Percentiles rank a stretch among this genome's conserved stretches.
Evolutionary conservation across 164 flowering plant species (phyloP).

Genomic region (Protea cynaroides): DNA sequence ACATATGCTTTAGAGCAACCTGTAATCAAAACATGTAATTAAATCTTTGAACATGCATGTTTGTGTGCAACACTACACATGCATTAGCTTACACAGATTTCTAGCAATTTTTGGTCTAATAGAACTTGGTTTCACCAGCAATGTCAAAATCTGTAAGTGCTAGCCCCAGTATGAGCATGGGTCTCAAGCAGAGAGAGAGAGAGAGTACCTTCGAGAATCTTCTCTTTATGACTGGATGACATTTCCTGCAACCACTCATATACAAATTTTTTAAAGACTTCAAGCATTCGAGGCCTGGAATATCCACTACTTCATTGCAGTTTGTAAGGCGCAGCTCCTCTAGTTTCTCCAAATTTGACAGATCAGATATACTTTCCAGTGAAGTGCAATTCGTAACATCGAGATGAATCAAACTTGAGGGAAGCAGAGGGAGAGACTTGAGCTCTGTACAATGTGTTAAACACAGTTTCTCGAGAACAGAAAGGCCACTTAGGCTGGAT

Average conservation of each 20-base stretch:
- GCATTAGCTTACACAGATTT: too few relatives aligned
- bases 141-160: too few relatives aligned
- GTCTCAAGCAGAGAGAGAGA: slow-evolving; percentile 4
- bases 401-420: slow-evolving; percentile 27
- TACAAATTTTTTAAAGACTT: slow-evolving; percentile 31
- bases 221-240: slow-evolving; percentile 16
- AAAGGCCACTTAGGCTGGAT: slow-evolving; percentile 29
- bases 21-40: slow-evolving; percentile 5
- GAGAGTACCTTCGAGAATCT: slow-evolving; percentile 22
- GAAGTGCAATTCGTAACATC: slow-evolving; percentile 22
- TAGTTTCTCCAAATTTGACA: slow-evolving; percentile 26
- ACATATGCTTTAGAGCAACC: slow-evolving; percentile 20
- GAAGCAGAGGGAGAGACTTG: slow-evolving; percentile 35
- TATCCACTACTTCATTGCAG: slow-evolving; percentile 26
- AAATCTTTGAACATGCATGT: neutral
- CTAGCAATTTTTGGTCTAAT: too few relatives aligned
- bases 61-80: too few relatives aligned
- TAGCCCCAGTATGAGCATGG: too few relatives aligned
- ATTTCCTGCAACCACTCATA: slow-evolving; percentile 28
- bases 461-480: slow-evolving; percentile 19
- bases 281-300: slow-evolving; percentile 45
- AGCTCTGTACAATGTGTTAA: slow-evolving; percentile 28
- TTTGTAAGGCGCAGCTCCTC: slow-evolving; percentile 24
- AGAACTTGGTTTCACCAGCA: too few relatives aligned
- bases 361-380: slow-evolving; percentile 26